Evolutionary conservation across 805 yeast genomes (phyloP), one percentile per base, ranked within the genome.

Genomic region (Candida rishiriensis): DNA sequence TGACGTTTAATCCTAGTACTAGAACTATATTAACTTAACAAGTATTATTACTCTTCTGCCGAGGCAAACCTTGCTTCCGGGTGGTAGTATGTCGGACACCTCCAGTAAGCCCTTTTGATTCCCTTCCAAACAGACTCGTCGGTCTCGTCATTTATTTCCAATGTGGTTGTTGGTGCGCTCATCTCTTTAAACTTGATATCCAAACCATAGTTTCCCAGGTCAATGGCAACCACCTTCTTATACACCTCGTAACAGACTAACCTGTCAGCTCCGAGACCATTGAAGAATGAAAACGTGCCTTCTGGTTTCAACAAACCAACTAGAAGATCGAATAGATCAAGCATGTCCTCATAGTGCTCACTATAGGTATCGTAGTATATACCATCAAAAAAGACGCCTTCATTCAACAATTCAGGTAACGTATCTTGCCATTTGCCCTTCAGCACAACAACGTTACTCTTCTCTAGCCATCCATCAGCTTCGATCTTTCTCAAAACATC

Each of bases 391-490:
- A 81, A 85, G 1, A 85, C 80, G 21, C 85, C 85, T 34, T 75
- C 56, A 41, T 76, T 78, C 26, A 90, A 61, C 30, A 91, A 68
- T 26, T 70, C 69, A 31, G 88, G 85, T 34, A 90, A 61, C 7
- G 81, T 75, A 34, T 85, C 93, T 63, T 91, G 96, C 97, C 98
- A 90, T 61, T 88, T 77, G n/a, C 97, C 97, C 54, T 81, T 85
- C 31, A 91, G 65, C 1, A 90, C 69, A 2, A 78, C 79, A 32
- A 90, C 97, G 47, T 79, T 79, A 13, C 75, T 69, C 55, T 78
- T 84, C 3, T 81, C 82, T 60, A 76, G 79, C 97, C 97, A 91
- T 1, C 96, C 96, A 54, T 85, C 90, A 2, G 61, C 56, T 44
- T 71, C 70, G 73, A 90, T 66, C 55, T 85, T 82, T 1, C 63